phyloP scores from a whole-genome alignment of 192 early-diverging fungal species.

The Jimgerdemannia flammicorona region DNA sequence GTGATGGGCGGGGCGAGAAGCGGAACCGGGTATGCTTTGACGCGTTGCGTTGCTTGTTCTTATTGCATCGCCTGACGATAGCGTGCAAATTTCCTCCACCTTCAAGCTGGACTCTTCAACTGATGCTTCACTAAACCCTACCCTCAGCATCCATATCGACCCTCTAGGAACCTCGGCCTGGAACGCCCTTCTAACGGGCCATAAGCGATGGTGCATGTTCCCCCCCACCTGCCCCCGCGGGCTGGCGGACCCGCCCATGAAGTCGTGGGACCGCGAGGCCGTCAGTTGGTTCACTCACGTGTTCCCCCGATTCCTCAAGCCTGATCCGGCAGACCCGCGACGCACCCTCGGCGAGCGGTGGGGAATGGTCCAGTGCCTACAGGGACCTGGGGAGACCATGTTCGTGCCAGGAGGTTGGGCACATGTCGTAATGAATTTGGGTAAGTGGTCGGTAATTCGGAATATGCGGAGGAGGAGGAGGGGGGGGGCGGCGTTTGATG shows the following conservation, averaged over 20 bases:
- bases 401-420: slow-evolving; percentile 82
- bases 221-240: slow-evolving; percentile 61
- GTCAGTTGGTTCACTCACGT: slow-evolving; percentile 71
- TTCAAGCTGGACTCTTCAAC: too few species aligned
- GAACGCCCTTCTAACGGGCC: slow-evolving; percentile 69
- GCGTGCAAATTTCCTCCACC: too few species aligned
- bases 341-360: slow-evolving; percentile 51
- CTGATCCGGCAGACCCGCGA: slow-evolving; percentile 3
- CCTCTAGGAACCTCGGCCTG: slow-evolving; percentile 80
- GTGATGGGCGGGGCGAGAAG: slow-evolving; percentile 67
- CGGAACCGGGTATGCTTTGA: slow-evolving; percentile 58
- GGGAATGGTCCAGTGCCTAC: slow-evolving; percentile 68
- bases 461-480: not conserved
- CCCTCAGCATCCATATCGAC: slow-evolving; percentile 51
- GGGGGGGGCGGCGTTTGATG: not conserved
- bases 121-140: not conserved
- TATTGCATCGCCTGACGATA: too few species aligned
- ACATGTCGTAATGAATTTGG: slow-evolving; percentile 78
- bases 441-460: slow-evolving; percentile 22
- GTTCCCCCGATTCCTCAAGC: slow-evolving; percentile 41
- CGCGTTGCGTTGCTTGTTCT: not conserved
- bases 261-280: slow-evolving; percentile 65
- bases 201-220: slow-evolving; percentile 78
- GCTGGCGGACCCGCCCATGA: slow-evolving; percentile 54
- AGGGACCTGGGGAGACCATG: slow-evolving; percentile 74